phyloP scores from a whole-genome alignment of 129 eudicot genomes.

The Silybum marianum region DNA sequence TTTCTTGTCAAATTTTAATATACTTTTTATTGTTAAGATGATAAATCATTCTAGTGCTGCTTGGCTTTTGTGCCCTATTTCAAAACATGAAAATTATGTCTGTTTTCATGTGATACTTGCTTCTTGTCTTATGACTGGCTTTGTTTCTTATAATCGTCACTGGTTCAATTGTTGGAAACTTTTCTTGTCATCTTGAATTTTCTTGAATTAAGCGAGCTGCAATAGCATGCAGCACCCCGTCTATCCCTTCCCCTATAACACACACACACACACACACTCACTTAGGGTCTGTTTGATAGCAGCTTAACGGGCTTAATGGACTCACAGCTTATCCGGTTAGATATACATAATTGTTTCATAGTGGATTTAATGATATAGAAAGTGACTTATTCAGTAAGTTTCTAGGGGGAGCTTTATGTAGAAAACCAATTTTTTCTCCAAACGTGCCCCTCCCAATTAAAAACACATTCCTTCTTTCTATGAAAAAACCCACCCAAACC shows the following conservation, averaged over 20 bases:
- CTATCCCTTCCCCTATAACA: neutral
- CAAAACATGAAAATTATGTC: neutral
- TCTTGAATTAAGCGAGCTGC: neutral
- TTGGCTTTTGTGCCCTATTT: slow-evolving; percentile 22
- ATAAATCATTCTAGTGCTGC: slow-evolving; percentile 20
- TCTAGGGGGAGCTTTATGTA: too few species aligned
- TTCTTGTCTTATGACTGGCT: slow-evolving; percentile 3
- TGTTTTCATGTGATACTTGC: neutral
- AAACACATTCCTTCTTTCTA: too few species aligned
- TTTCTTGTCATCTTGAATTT: neutral
- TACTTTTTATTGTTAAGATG: slow-evolving; percentile 14
- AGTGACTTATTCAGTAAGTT: too few species aligned
- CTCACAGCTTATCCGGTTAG: too few species aligned
- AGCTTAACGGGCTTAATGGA: too few species aligned
- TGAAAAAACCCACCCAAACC: too few species aligned
- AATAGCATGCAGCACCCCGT: neutral
- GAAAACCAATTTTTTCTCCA: too few species aligned
- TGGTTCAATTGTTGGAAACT: slow-evolving; percentile 7
- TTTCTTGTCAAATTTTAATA: slow-evolving; percentile 20
- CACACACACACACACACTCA: neutral
- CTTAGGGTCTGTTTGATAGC: neutral
- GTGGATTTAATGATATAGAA: too few species aligned
- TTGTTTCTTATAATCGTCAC: neutral
- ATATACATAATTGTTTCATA: too few species aligned
- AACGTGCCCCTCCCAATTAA: too few species aligned